Base-by-base conservation (phyloP, 2,329 filamentous ascomycete genomes). In the Cytospora mali region DNA sequence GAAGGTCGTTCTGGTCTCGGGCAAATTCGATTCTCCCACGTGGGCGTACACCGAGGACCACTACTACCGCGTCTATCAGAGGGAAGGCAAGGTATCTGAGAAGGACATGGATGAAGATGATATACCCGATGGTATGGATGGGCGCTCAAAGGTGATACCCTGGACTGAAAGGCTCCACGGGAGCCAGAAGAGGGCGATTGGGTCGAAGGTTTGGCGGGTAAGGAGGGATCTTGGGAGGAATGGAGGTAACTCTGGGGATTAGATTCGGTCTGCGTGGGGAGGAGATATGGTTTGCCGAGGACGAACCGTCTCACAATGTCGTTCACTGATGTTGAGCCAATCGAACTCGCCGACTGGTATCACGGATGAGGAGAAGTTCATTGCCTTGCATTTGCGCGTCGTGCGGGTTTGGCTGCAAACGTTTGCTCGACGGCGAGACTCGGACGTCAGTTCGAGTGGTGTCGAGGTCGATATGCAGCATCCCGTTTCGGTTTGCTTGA, bases 31-130 rank as follows among this genome's bases (percentile, higher is more conserved):
- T 69, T 76, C 84, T 1, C 88, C 89, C 0, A 85, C 80, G 3
- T 92, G 88, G 88, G 86, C 87, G 1, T 90, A 89, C 65, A 84
- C 84, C 0, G 88, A 91, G 70, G 84, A 88, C 39, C 67, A 87
- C 18, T 81, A 86, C 66, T 25, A 60, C 46, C 58, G 55, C 52
- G 73, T 5, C 66, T 69, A 21, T 61, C 62, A 13, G 66, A 75
- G 77, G 9, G 70, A 67, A 10, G 69, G 65, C 11, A 69, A 73
- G 29, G 75, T 77, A 31, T 66, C 71, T 11, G 69, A 65, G 11
- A 69, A 73, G 31, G 75, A 77, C 35, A 66, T 72, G 1, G 72
- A 70, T 27, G 74, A 74, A 4, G 76, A 75, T 21, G 75, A 75
- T 3, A 73, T 72, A 0, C 75, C 71, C 18, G 73, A 75, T 2